Evolutionary conservation across 2,329 filamentous ascomycete species (phyloP).

Genomic region (Fusarium neocosmosporiellum): DNA sequence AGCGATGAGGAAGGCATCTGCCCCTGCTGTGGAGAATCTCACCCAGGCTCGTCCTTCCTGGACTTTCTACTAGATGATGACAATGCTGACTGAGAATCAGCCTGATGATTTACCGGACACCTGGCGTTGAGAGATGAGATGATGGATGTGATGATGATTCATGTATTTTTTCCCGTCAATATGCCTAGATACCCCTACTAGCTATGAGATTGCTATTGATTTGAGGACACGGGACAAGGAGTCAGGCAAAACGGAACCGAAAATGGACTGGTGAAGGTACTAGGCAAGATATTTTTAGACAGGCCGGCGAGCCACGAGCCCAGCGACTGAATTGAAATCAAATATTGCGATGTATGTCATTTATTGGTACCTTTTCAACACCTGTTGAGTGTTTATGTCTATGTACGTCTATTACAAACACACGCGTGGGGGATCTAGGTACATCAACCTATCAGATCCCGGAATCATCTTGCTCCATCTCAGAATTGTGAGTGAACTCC

Average conservation of each 20-base stretch:
- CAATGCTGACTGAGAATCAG: slow-evolving; percentile 41
- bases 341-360: not conserved
- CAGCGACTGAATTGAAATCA: not conserved
- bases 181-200: slow-evolving; percentile 45
- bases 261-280: slow-evolving; percentile 2
- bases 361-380: not conserved
- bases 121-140: slow-evolving; percentile 17
- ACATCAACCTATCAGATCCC: slow-evolving; percentile 20
- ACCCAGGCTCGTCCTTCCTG: slow-evolving; percentile 51
- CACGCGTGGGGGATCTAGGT: not conserved
- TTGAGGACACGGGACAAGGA: slow-evolving; percentile 17
- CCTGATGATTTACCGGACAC: slow-evolving; percentile 17
- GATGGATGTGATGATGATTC: slow-evolving; percentile 20
- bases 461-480: slow-evolving; percentile 35
- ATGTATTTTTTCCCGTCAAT: slow-evolving; percentile 31
- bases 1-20: slow-evolving; percentile 52
- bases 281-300: slow-evolving; percentile 16
- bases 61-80: slow-evolving; percentile 46
- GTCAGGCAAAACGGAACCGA: not conserved
- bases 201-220: slow-evolving; percentile 35
- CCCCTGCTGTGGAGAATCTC: slow-evolving; percentile 54
- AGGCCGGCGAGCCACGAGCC: not conserved
- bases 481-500: slow-evolving; percentile 15
- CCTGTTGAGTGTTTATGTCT: not conserved
- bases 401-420: slow-evolving; percentile 10